Percentiles rank a stretch among this genome's conserved stretches.
These are phyloP conservation scores for Aegilops sharonensis DNA, from an alignment of 176 grass and related monocot species.

Conservation along the genomic window DNA sequence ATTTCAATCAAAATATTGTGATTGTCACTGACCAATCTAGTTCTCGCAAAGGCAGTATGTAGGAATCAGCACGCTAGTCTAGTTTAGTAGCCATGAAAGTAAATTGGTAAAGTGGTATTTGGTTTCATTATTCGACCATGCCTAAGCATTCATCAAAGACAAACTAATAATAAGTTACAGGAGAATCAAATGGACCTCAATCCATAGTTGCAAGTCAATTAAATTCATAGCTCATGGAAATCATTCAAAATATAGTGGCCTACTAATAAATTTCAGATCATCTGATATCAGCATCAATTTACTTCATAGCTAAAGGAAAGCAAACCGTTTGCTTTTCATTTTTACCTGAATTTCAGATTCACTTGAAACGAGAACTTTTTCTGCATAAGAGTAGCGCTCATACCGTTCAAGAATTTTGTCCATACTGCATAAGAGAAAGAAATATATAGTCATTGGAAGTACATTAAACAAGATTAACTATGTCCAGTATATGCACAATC, in stretches of 20 bases:
- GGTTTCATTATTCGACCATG: background rate
- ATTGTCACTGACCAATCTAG: background rate
- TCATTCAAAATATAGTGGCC: background rate
- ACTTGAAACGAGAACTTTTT: conserved; percentile 57
- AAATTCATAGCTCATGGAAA: background rate
- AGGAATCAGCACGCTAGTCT: background rate
- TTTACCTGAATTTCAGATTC: conserved; percentile 72
- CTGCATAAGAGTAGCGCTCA: conserved; percentile 67
- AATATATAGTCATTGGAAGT: background rate
- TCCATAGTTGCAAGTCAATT: background rate
- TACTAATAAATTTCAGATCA: background rate
- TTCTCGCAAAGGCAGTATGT: background rate
- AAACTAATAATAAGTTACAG: background rate
- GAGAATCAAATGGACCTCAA: background rate
- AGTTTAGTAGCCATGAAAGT: background rate
- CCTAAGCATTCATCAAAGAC: background rate
- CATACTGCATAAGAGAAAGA: conserved; percentile 53
- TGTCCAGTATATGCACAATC: background rate
- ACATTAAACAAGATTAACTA: background rate
- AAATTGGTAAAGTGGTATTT: background rate
- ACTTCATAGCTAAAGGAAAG: background rate
- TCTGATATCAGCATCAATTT: background rate
- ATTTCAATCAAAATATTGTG: background rate
- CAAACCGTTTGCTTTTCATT: background rate
- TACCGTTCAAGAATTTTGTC: conserved; percentile 92